These are phyloP conservation scores for Leptodermis oblonga DNA, from an alignment of 257 asterid genomes.

Conservation along the genomic window DNA sequence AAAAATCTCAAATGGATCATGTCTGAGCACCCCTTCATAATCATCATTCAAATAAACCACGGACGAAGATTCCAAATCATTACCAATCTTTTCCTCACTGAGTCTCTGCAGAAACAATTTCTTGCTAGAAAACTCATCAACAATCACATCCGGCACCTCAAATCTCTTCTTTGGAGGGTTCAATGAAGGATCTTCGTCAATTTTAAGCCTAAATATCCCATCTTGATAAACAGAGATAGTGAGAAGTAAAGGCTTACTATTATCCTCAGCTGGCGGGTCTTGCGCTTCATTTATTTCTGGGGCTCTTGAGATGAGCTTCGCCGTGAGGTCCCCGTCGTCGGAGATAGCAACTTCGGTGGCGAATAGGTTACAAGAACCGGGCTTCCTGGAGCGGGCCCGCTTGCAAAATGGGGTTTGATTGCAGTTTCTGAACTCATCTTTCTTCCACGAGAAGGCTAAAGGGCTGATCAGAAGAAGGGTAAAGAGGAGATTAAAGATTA, in stretches of 20 bases:
- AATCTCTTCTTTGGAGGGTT: conserved; percentile 83
- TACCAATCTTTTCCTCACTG: conserved; percentile 51
- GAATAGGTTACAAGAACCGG: conserved; percentile 52
- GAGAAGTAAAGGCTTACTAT: conserved; percentile 52
- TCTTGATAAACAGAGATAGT: conserved; percentile 76
- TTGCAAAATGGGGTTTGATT: conserved; percentile 94
- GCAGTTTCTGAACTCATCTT: conserved; percentile 90
- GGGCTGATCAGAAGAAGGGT: conserved; percentile 15
- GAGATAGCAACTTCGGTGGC: conserved; percentile 64
- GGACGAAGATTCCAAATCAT: conserved; percentile 45
- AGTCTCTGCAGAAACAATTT: conserved; percentile 76
- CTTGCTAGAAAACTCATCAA: conserved; percentile 55
- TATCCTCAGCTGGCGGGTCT: conserved; percentile 11
- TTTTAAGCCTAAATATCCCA: conserved; percentile 80
- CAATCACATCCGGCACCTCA: conserved; percentile 91
- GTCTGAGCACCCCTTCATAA: conserved; percentile 84
- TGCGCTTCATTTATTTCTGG: conserved; percentile 27
- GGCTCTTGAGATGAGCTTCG: conserved; percentile 49
- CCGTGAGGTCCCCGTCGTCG: conserved; percentile 83
- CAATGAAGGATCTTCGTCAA: conserved; percentile 71
- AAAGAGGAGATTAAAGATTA: background rate
- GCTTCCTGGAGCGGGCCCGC: conserved; percentile 73
- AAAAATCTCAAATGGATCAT: conserved; percentile 82
- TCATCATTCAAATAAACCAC: conserved; percentile 75
- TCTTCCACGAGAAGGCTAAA: conserved; percentile 60